Percentiles rank a stretch among this genome's conserved stretches.
phyloP scores from a whole-genome alignment of 2,329 filamentous ascomycete species.

The Drechslerella coelobrocha region DNA sequence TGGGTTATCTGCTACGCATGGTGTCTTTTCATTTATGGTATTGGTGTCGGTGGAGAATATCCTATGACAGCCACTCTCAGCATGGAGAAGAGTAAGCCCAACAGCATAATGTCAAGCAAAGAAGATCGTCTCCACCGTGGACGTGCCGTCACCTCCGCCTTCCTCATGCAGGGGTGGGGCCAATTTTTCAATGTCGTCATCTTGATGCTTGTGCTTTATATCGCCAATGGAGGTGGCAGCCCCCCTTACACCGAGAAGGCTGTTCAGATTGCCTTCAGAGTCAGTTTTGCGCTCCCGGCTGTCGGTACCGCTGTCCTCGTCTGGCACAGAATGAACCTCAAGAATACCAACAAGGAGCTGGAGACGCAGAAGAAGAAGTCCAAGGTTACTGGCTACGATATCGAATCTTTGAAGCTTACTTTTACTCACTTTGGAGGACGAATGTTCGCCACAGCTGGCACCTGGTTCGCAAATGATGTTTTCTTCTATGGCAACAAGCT shows the following conservation, averaged over 20 bases:
- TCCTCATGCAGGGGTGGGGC: constrained; percentile 98
- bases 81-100: constrained; percentile 87
- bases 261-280: constrained; percentile 87
- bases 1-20: constrained; percentile 98
- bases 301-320: constrained; percentile 91
- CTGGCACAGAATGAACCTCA: constrained; percentile 97
- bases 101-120: constrained; percentile 84
- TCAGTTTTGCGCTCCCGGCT: constrained; percentile 90
- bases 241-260: constrained; percentile 79
- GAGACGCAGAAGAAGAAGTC: constrained; percentile 81
- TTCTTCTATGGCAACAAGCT: constrained; percentile 99
- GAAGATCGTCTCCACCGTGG: constrained; percentile 95
- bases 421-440: constrained; percentile 85
- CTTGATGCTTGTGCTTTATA: constrained; percentile 82
- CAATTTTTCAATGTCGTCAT: constrained; percentile 93
- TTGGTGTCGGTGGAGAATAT: constrained; percentile 83
- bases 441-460: constrained; percentile 81
- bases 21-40: constrained; percentile 89
- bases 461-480: constrained; percentile 96
- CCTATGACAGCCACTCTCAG: constrained; percentile 95
- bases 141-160: constrained; percentile 92
- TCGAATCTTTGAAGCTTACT: constrained; percentile 78
- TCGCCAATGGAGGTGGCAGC: constrained; percentile 75
- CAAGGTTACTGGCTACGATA: constrained; percentile 89
- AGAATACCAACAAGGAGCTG: constrained; percentile 81